phyloP scores from a whole-genome alignment of 257 asterid genomes.

The Leonotis leonurus region DNA sequence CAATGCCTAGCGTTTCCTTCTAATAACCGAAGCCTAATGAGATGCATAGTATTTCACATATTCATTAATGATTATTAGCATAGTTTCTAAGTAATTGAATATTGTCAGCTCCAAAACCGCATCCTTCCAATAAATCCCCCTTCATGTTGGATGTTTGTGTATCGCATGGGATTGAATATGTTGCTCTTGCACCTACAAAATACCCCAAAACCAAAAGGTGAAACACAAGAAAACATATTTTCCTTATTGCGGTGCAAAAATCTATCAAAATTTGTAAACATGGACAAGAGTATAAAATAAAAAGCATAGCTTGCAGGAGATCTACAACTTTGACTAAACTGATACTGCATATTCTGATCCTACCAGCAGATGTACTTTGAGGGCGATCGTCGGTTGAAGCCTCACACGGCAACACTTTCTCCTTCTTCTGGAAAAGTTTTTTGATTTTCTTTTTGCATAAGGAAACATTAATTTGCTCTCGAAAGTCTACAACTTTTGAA shows the following conservation, averaged over 20 bases:
- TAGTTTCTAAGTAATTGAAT: constrained; percentile 19
- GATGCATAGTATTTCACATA: constrained; percentile 19
- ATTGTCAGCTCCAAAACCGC: constrained; percentile 26
- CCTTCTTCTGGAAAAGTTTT: constrained; percentile 29
- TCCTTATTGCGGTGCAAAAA: not conserved
- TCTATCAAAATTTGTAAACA: not conserved
- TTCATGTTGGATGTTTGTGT: constrained; percentile 20
- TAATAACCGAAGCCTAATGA: constrained; percentile 1
- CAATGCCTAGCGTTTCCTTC: constrained; percentile 13
- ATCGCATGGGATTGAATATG: constrained; percentile 15
- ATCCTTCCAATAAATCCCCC: constrained; percentile 24
- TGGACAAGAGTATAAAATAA: not conserved
- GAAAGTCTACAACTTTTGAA: not conserved
- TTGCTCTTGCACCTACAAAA: constrained; percentile 19
- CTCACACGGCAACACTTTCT: constrained; percentile 19
- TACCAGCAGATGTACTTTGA: constrained; percentile 30
- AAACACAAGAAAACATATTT: not conserved
- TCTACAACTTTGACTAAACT: not conserved
- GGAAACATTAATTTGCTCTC: constrained; percentile 4
- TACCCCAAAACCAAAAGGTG: constrained; percentile 1
- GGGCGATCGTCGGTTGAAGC: constrained; percentile 15
- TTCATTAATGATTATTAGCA: constrained; percentile 24
- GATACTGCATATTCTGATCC: not conserved
- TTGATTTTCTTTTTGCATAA: too few relatives aligned
- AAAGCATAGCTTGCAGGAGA: not conserved